Evolutionary conservation across 208 protist species (phyloP).

Genomic region (Wallacemonas rigidus): DNA sequence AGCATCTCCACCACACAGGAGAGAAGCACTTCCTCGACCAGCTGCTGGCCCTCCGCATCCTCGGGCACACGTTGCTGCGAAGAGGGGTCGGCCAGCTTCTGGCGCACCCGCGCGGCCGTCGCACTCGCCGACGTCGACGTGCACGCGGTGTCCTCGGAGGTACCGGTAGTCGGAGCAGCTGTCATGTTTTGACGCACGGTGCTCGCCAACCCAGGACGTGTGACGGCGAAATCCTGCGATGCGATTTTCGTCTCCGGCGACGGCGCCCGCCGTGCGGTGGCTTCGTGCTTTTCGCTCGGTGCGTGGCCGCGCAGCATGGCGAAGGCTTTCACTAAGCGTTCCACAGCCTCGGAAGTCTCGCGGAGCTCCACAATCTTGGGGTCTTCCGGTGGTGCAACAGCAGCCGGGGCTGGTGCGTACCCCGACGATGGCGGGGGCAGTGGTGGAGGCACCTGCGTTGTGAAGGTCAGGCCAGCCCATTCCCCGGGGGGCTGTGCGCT

Average conservation of each 20-base stretch:
- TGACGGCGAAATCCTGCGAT: neutral
- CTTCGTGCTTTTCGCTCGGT: conserved; percentile 15
- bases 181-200: neutral
- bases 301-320: conserved; percentile 60
- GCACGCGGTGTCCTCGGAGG: too few relatives aligned
- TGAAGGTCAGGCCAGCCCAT: neutral
- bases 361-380: conserved; percentile 59
- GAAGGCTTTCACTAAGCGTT: conserved; percentile 81
- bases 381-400: conserved; percentile 23
- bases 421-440: conserved; percentile 40
- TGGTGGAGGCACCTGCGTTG: conserved; percentile 20
- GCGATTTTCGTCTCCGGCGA: conserved; percentile 4
- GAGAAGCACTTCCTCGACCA: conserved; percentile 31
- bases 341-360: conserved; percentile 84
- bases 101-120: neutral
- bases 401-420: neutral
- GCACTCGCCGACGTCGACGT: too few relatives aligned
- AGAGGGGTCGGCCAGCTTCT: neutral
- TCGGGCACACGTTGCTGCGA: neutral
- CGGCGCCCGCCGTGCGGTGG: neutral
- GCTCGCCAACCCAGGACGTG: neutral
- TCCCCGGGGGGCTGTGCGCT: neutral
- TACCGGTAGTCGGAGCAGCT: too few relatives aligned
- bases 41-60: conserved; percentile 14
- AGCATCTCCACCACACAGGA: conserved; percentile 36